phyloP scores from a whole-genome alignment of 768 basidiomycete genomes.

The Tephrocybe rancida region DNA sequence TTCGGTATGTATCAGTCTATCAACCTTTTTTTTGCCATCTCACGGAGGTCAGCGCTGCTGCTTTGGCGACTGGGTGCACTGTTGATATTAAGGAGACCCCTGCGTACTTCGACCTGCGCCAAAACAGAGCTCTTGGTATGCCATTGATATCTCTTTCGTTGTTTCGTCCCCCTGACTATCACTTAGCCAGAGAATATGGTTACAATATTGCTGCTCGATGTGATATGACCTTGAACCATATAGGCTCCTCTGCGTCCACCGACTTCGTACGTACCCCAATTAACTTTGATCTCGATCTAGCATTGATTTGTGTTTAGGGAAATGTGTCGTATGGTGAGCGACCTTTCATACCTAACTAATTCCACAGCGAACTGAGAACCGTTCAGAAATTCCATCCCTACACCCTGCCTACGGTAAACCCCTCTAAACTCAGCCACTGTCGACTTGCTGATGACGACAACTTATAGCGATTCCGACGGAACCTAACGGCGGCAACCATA shows the following conservation, averaged over 20 bases:
- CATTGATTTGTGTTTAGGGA: constrained; percentile 45
- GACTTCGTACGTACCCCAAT: constrained; percentile 70
- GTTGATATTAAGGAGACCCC: constrained; percentile 42
- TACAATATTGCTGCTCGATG: constrained; percentile 47
- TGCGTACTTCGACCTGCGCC: constrained; percentile 58
- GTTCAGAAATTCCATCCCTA: constrained; percentile 59
- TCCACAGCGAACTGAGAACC: constrained; percentile 21
- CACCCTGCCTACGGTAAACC: constrained; percentile 64
- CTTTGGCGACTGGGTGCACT: constrained; percentile 61
- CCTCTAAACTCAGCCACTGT: background rate
- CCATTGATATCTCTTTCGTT: constrained; percentile 2
- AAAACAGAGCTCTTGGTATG: constrained; percentile 59
- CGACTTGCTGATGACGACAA: constrained; percentile 24
- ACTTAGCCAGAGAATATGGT: constrained; percentile 54
- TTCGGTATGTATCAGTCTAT: constrained; percentile 51
- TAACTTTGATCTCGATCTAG: constrained; percentile 1
- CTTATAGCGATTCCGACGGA: constrained; percentile 69
- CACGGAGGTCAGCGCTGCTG: constrained; percentile 54
- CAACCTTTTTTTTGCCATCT: background rate
- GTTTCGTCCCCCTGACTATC: background rate
- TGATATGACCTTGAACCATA: constrained; percentile 34
- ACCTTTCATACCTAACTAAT: too few species aligned
- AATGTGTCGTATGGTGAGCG: constrained; percentile 68
- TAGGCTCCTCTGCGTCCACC: constrained; percentile 60
- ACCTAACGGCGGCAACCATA: constrained; percentile 76